These are phyloP conservation scores for Trichoderma orchidacearum DNA, from an alignment of 495 filamentous ascomycete genomes.

Conservation along the genomic window DNA sequence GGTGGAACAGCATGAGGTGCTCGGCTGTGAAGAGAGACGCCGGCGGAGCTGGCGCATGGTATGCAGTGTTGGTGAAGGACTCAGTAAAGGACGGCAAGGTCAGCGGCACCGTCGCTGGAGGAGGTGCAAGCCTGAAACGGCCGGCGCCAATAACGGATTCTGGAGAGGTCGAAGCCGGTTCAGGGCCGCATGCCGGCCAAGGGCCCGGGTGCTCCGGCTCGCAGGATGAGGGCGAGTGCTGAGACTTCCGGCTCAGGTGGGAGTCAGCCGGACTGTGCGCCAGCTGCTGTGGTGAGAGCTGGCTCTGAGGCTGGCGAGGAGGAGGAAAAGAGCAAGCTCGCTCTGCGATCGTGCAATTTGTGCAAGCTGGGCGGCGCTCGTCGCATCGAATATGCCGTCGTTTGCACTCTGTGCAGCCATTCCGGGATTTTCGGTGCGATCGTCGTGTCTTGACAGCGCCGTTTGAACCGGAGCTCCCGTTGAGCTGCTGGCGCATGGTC, in stretches of 20 bases:
- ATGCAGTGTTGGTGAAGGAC: not conserved
- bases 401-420: conserved; percentile 26
- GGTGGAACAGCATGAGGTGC: conserved; percentile 14
- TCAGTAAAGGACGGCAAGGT: not conserved
- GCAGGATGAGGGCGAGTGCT: not conserved
- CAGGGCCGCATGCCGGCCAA: not conserved
- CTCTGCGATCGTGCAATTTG: conserved; percentile 3
- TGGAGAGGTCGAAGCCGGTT: not conserved
- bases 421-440: conserved; percentile 24
- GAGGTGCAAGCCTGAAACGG: not conserved
- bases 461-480: conserved; percentile 1
- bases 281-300: not conserved
- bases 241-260: not conserved
- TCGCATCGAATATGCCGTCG: conserved; percentile 22
- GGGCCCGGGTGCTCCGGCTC: not conserved
- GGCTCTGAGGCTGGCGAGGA: not conserved
- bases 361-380: conserved; percentile 4
- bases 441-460: conserved; percentile 5
- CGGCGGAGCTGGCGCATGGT: not conserved
- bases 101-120: not conserved
- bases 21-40: conserved; percentile 7
- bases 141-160: not conserved
- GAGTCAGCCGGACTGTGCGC: not conserved
- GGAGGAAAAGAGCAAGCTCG: not conserved
- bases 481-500: not conserved